Evolutionary conservation across 352 stramenopile genomes (phyloP).

Genomic region (Globisporangium barbulae): DNA sequence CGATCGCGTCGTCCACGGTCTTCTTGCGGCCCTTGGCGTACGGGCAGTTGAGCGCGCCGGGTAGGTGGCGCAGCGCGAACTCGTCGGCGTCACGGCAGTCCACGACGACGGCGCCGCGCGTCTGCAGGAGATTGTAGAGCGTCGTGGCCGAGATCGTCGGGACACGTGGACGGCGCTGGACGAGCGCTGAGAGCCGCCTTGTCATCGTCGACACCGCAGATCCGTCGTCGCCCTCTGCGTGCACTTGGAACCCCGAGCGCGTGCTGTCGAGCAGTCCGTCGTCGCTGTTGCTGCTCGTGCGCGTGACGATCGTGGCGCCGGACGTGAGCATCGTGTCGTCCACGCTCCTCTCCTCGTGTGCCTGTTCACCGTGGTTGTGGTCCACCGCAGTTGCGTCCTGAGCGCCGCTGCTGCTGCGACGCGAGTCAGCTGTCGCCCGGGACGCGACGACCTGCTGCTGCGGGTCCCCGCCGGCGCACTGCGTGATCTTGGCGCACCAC

Average conservation of each 20-base stretch:
- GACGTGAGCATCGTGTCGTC: constrained; percentile 12
- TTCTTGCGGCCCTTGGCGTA: constrained; percentile 26
- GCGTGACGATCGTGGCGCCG: constrained; percentile 4
- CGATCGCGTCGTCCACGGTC: constrained; percentile 57
- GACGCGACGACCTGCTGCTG: constrained; percentile 10
- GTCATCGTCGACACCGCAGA: constrained; percentile 25
- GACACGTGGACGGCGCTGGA: constrained; percentile 31
- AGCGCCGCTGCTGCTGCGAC: neutral
- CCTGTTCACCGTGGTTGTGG: neutral
- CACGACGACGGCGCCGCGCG: constrained; percentile 54
- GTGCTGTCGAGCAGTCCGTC: constrained; percentile 8
- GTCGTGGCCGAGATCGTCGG: constrained; percentile 58
- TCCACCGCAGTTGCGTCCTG: neutral
- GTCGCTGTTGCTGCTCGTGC: constrained; percentile 11
- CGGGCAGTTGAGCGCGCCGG: constrained; percentile 53
- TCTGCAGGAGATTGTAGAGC: constrained; percentile 78
- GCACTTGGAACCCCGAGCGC: constrained; percentile 1
- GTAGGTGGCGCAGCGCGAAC: constrained; percentile 41
- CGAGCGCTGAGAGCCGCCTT: constrained; percentile 23
- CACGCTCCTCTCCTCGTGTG: neutral
- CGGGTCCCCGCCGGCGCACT: constrained; percentile 9
- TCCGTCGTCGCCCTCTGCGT: neutral
- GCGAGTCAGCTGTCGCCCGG: neutral
- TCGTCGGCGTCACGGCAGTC: constrained; percentile 59
- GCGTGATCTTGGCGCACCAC: constrained; percentile 19